Evolutionary conservation across 768 basidiomycete species (phyloP).

Genomic region (Tulasnella sp.): DNA sequence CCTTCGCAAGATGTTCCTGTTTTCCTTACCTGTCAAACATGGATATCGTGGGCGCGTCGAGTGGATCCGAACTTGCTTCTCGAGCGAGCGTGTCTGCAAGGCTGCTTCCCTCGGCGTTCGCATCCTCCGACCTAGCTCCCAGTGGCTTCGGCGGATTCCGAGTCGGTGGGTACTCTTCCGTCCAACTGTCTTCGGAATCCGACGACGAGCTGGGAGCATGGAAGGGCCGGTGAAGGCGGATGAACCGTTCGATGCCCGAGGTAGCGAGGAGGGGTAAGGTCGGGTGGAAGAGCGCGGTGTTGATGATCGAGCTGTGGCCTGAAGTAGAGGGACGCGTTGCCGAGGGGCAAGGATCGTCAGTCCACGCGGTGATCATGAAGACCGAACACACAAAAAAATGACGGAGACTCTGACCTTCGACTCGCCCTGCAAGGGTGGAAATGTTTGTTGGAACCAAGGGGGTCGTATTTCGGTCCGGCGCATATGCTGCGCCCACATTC

Average conservation of each 20-base stretch:
- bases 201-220: neutral
- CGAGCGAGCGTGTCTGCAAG: neutral
- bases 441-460: neutral
- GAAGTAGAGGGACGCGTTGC: too few species aligned
- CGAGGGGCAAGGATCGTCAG: too few species aligned
- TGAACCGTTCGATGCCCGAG: constrained; percentile 8
- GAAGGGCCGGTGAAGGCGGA: constrained; percentile 21
- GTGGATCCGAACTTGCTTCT: neutral
- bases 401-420: neutral
- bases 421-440: neutral
- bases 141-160: neutral
- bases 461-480: neutral
- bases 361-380: too few species aligned
- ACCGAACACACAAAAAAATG: too few species aligned
- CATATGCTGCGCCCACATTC: neutral
- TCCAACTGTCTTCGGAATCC: neutral
- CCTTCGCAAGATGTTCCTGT: too few species aligned
- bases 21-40: constrained; percentile 25
- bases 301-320: constrained; percentile 18
- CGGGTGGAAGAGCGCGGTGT: constrained; percentile 5
- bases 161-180: neutral
- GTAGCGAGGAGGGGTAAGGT: constrained; percentile 15
- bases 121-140: neutral
- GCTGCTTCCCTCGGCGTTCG: too few species aligned
- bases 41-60: neutral